Evolutionary conservation across 2,329 filamentous ascomycete genomes (phyloP).

Genomic region (Fusarium tupiense): DNA sequence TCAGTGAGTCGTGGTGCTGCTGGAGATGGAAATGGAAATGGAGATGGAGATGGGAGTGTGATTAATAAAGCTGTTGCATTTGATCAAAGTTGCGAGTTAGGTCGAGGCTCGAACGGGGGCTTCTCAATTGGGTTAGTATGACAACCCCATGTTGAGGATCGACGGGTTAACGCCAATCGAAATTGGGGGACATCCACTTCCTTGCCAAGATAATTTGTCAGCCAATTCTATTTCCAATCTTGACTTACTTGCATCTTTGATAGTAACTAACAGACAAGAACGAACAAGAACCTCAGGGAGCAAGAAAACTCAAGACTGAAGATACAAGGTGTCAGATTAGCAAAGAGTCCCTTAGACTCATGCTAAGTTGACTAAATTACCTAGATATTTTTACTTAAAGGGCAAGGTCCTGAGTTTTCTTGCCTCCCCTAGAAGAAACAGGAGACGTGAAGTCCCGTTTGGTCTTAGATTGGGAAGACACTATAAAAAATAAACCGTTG

Average conservation of each 20-base stretch:
- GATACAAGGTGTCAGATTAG: no score
- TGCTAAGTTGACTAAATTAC: not conserved
- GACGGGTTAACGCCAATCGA: constrained; percentile 25
- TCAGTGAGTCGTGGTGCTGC: not conserved
- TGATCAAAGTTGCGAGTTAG: constrained; percentile 4
- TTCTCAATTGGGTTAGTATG: constrained; percentile 23
- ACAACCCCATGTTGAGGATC: constrained; percentile 24
- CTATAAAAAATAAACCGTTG: not conserved
- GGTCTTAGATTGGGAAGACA: not conserved
- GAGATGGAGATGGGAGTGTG: not conserved
- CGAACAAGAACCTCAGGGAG: not conserved
- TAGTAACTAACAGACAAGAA: not conserved
- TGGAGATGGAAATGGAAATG: not conserved
- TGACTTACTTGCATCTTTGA: not conserved
- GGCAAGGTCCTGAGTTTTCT: not conserved
- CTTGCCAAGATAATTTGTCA: constrained; percentile 23
- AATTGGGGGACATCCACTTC: not conserved
- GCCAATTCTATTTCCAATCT: not conserved
- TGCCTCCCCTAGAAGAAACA: not conserved
- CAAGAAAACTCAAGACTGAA: no score
- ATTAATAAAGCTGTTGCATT: not conserved
- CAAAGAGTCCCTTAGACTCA: not conserved
- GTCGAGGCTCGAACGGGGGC: constrained; percentile 2
- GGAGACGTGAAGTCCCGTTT: not conserved
- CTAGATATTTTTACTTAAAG: not conserved